phyloP scores from a whole-genome alignment of 2,329 filamentous ascomycete species.

The Erysiphe neolycopersici region DNA sequence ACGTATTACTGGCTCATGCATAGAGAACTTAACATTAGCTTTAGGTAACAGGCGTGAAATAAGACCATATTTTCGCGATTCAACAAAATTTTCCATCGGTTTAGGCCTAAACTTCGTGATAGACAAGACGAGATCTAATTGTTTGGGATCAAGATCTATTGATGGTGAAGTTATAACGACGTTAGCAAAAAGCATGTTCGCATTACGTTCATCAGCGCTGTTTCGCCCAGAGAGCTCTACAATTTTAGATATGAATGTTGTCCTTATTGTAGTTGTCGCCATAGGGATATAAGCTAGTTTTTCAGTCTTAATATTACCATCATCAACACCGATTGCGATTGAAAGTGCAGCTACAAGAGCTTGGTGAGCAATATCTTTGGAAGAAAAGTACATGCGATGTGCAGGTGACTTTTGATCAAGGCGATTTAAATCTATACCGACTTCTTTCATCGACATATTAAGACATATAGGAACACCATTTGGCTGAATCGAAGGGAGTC shows the following conservation, averaged over 20 bases:
- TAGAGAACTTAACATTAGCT: constrained; percentile 78
- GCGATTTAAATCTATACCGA: constrained; percentile 76
- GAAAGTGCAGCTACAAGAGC: constrained; percentile 78
- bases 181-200: constrained; percentile 61
- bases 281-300: constrained; percentile 84
- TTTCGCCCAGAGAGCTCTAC: constrained; percentile 52
- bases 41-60: constrained; percentile 85
- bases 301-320: constrained; percentile 64
- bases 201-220: constrained; percentile 58
- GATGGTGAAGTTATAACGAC: constrained; percentile 90
- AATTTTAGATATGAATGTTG: constrained; percentile 81
- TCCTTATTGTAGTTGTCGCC: constrained; percentile 86
- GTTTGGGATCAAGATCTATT: constrained; percentile 72
- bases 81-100: constrained; percentile 16
- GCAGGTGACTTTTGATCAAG: constrained; percentile 80
- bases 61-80: constrained; percentile 33
- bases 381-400: constrained; percentile 94
- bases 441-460: constrained; percentile 84
- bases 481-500: constrained; percentile 39
- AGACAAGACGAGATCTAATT: constrained; percentile 62
- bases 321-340: constrained; percentile 72
- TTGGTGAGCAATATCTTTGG: constrained; percentile 81
- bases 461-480: constrained; percentile 47
- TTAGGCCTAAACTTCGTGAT: constrained; percentile 28
- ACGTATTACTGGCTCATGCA: constrained; percentile 84